Evolutionary conservation across 2,329 filamentous ascomycete species (phyloP).

Genomic region (Fusarium chaquense): DNA sequence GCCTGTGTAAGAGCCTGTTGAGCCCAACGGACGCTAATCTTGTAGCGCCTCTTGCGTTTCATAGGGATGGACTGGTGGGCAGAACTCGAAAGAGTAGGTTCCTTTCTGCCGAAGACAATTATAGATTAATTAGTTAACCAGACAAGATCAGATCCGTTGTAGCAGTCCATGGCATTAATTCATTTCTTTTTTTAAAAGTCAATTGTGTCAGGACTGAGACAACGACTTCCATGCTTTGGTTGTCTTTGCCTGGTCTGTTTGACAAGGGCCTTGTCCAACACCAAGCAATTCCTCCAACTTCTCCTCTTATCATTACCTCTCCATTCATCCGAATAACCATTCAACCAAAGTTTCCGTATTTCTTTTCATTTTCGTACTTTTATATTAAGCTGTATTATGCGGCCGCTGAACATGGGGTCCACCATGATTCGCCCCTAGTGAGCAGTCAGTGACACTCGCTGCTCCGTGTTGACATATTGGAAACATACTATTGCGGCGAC

Average conservation of each 20-base stretch:
- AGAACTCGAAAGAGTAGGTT: not conserved
- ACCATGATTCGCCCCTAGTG: not conserved
- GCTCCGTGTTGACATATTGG: slow-evolving; percentile 5
- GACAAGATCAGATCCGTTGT: slow-evolving; percentile 5
- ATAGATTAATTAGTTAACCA: not conserved
- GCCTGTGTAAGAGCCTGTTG: not conserved
- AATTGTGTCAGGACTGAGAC: not conserved
- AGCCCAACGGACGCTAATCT: not conserved
- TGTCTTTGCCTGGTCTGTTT: not conserved
- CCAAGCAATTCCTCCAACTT: not conserved
- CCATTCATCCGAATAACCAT: not conserved
- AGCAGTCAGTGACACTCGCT: not conserved
- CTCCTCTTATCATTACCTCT: not conserved
- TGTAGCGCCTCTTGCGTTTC: not conserved
- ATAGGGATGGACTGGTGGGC: not conserved
- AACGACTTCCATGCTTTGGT: not conserved
- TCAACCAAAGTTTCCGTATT: not conserved
- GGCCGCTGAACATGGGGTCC: slow-evolving; percentile 8
- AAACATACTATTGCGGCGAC: not conserved
- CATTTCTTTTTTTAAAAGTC: not conserved
- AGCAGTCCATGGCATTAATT: not conserved
- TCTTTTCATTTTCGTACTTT: not conserved
- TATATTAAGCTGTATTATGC: slow-evolving; percentile 5
- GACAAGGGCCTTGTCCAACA: not conserved
- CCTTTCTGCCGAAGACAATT: not conserved